Conservation (phyloP, 345 rosid genomes). For the Eucalyptus cloeziana region DNA sequence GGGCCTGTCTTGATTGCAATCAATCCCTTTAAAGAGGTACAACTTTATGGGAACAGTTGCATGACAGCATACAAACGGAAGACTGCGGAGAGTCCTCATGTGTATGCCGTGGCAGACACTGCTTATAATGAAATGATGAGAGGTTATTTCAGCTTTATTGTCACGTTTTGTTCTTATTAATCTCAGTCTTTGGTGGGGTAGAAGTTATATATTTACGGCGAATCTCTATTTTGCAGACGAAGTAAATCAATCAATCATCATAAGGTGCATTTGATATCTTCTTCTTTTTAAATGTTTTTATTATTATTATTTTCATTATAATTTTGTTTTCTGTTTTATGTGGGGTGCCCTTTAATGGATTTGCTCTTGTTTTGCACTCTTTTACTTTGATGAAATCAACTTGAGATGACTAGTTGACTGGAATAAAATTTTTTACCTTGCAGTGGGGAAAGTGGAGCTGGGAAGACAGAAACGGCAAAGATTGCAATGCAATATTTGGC, state of each 20-base stretch:
- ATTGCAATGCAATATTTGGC: slow-evolving; percentile 86
- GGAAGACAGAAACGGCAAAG: slow-evolving; percentile 97
- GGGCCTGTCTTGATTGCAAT: slow-evolving; percentile 85
- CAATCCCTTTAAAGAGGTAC: slow-evolving; percentile 74
- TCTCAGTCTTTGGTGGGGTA: neutral
- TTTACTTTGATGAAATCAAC: neutral
- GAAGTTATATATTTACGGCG: neutral
- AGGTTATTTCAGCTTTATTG: slow-evolving; percentile 30
- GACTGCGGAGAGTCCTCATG: slow-evolving; percentile 59
- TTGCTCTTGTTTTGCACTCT: neutral
- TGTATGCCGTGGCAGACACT: slow-evolving; percentile 65
- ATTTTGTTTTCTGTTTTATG: neutral
- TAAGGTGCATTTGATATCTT: slow-evolving; percentile 51
- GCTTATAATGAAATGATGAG: slow-evolving; percentile 93
- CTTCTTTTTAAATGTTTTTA: neutral
- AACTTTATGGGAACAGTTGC: slow-evolving; percentile 50
- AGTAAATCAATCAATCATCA: slow-evolving; percentile 78
- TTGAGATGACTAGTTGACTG: neutral
- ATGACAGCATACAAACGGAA: slow-evolving; percentile 53
- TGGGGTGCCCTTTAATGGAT: neutral
- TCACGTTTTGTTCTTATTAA: neutral
- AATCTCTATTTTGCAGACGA: slow-evolving; percentile 42
- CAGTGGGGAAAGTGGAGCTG: slow-evolving; percentile 99
- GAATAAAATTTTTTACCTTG: neutral
- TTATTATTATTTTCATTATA: too few relatives aligned